Evolutionary conservation across 306 rosid species (phyloP), one percentile per base, ranked within the genome.

Genomic region (Cicer pinnatifidum): DNA sequence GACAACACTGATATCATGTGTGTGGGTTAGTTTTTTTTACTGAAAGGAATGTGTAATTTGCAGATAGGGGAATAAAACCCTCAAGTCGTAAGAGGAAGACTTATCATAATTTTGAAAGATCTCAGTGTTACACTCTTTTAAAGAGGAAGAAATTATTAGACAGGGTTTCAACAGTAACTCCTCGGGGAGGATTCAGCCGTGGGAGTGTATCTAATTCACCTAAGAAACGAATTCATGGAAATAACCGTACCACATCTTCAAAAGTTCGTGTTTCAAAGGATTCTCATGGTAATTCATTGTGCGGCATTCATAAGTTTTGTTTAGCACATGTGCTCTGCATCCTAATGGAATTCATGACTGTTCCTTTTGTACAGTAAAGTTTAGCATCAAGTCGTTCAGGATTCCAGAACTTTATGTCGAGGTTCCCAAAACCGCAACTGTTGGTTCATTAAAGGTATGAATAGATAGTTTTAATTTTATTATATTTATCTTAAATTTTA

Each of bases 361-460:
- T 46, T 79, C 71, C 28, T 45, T 84, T 16, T 80, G 76, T 71
- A 17, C 97, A 94, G 96, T 94, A 67, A 94, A 86, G 80, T 82
- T 94, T 80, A 89, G 92, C 87, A 91, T 94, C 7, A 84, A 90
- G 78, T 91, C 98, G 57, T 88, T 94, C 86, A 85, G 72, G 86
- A 84, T 91, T 53, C 98, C 98, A 46, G 98, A 91, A 84, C 86
- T 94, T 70, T 87, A 84, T 57, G 67, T 94, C 68, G 97, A 94
- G 75, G 89, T 94, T 72, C 94, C 98, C 3, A 90, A 91, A 79
- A 89, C 91, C 6, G 84, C 91, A 52, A 94, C 98, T 41, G 85
- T 94, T 47, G 95, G 89, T 84, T 91, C 89, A 11, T 72, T 94
- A 54, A 94, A 91, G 96, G 98, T 91, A 83, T 78, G 75, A 62